Evolutionary conservation across 768 basidiomycete species (phyloP).

Genomic region (Psilocybe azurescens): DNA sequence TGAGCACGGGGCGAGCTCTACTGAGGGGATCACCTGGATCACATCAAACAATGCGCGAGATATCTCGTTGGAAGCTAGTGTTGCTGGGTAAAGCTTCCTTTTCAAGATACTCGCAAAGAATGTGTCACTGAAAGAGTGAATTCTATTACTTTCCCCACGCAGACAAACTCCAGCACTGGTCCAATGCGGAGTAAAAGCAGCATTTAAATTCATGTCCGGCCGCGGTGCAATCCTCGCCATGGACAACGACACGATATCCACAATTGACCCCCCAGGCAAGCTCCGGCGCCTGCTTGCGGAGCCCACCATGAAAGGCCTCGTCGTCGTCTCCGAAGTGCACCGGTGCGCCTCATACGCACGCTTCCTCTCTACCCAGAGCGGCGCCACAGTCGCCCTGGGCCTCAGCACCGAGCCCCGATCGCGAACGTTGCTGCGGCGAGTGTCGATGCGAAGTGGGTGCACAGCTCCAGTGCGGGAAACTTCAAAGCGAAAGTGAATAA

Average conservation of each 20-base stretch:
- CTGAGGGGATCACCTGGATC: conserved; percentile 32
- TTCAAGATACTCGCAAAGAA: too few relatives aligned
- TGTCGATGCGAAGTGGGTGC: conserved; percentile 27
- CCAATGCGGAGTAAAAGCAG: conserved; percentile 30
- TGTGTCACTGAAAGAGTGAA: too few relatives aligned
- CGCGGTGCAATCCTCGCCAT: conserved; percentile 36
- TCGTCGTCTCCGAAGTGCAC: conserved; percentile 39
- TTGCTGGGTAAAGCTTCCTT: not conserved
- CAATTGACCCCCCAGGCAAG: conserved; percentile 30
- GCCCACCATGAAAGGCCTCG: conserved; percentile 24
- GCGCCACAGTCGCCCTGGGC: conserved; percentile 28
- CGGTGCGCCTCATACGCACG: conserved; percentile 37
- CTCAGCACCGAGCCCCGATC: conserved; percentile 3
- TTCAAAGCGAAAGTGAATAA: conserved; percentile 30
- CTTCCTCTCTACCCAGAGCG: conserved; percentile 23
- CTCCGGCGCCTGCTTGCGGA: conserved; percentile 33
- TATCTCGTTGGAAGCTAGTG: conserved; percentile 20
- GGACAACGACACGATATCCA: conserved; percentile 30
- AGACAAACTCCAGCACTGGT: conserved; percentile 29
- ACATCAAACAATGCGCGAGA: conserved; percentile 29
- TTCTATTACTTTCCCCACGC: not conserved
- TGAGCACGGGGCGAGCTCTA: conserved; percentile 22
- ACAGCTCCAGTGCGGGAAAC: conserved; percentile 26
- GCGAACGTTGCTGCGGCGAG: conserved; percentile 18
- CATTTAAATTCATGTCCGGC: conserved; percentile 32